Percentiles rank a stretch among this genome's conserved stretches.
These are phyloP conservation scores for Coniosporium tulheliwenetii DNA, from an alignment of 2,329 filamentous ascomycete species.

Conservation along the genomic window DNA sequence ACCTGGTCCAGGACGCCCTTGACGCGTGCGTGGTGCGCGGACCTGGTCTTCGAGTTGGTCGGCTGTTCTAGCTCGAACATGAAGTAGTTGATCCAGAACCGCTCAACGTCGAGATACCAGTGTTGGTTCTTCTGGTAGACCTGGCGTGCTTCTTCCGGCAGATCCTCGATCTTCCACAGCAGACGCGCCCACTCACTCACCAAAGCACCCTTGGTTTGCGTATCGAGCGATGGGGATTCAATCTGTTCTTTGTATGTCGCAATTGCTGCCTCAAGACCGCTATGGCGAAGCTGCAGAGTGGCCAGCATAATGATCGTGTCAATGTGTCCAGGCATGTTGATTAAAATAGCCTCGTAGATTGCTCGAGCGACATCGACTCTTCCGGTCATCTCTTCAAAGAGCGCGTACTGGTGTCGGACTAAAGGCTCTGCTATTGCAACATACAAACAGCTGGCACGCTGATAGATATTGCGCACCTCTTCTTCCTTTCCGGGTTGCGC, in stretches of 20 bases:
- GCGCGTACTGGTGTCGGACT: conserved; percentile 79
- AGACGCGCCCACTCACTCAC: conserved; percentile 79
- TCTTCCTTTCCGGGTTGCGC: conserved; percentile 68
- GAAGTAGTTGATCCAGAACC: conserved; percentile 85
- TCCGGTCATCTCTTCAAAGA: conserved; percentile 78
- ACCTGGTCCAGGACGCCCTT: conserved; percentile 67
- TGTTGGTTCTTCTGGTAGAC: conserved; percentile 72
- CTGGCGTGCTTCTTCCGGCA: conserved; percentile 62
- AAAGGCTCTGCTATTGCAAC: conserved; percentile 75
- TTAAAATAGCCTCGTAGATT: conserved; percentile 69
- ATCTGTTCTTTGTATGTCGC: conserved; percentile 70
- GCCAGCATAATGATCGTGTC: conserved; percentile 82
- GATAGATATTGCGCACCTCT: conserved; percentile 82
- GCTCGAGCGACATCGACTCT: conserved; percentile 65
- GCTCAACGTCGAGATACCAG: conserved; percentile 68
- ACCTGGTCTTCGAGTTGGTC: conserved; percentile 47
- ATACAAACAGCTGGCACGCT: conserved; percentile 69
- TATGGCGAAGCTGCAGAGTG: conserved; percentile 70
- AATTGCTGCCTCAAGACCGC: conserved; percentile 70
- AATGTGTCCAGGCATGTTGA: conserved; percentile 62
- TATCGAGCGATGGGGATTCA: conserved; percentile 53
- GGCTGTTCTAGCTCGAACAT: conserved; percentile 80
- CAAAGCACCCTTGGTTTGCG: conserved; percentile 71
- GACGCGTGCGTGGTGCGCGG: conserved; percentile 54
- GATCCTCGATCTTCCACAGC: conserved; percentile 76